These are phyloP conservation scores for Fusarium sp. DNA, from an alignment of 2,329 filamentous ascomycete genomes.

Conservation along the genomic window DNA sequence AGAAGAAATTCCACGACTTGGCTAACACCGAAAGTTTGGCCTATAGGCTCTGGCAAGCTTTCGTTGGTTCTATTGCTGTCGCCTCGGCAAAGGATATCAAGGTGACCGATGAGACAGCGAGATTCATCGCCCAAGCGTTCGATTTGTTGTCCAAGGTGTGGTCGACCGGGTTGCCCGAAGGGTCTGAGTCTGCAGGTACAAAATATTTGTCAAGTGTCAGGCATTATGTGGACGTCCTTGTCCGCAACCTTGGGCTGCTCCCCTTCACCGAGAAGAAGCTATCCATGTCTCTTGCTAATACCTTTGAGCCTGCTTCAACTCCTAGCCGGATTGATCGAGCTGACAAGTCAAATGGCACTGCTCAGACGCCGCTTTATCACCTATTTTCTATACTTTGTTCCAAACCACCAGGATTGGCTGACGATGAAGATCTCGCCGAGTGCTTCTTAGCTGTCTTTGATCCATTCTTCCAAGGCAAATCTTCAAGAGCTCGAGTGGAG, in stretches of 20 bases:
- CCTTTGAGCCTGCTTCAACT: conserved; percentile 71
- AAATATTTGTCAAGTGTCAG: conserved; percentile 66
- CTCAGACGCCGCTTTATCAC: conserved; percentile 72
- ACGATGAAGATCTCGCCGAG: conserved; percentile 57
- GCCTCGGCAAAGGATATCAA: conserved; percentile 89
- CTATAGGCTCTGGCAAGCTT: conserved; percentile 67
- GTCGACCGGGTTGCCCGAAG: conserved; percentile 52
- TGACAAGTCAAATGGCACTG: conserved; percentile 60
- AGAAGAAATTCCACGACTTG: conserved; percentile 71
- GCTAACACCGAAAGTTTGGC: conserved; percentile 65
- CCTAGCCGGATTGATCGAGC: conserved; percentile 68
- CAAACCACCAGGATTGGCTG: conserved; percentile 57
- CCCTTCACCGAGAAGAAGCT: conserved; percentile 72
- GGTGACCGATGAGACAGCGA: conserved; percentile 82
- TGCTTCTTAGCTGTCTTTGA: conserved; percentile 64
- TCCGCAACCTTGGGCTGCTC: conserved; percentile 64
- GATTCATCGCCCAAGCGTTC: conserved; percentile 78
- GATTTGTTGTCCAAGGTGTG: conserved; percentile 77
- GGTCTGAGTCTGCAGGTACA: conserved; percentile 58
- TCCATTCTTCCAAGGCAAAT: conserved; percentile 67
- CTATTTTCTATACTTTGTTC: conserved; percentile 70
- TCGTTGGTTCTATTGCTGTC: conserved; percentile 71
- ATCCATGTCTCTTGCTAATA: conserved; percentile 61
- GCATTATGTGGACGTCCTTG: conserved; percentile 59
- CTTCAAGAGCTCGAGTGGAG: conserved; percentile 55